Base-by-base conservation (phyloP, 108 stramenopile genomes). In the Mediolabrus comicus region DNA sequence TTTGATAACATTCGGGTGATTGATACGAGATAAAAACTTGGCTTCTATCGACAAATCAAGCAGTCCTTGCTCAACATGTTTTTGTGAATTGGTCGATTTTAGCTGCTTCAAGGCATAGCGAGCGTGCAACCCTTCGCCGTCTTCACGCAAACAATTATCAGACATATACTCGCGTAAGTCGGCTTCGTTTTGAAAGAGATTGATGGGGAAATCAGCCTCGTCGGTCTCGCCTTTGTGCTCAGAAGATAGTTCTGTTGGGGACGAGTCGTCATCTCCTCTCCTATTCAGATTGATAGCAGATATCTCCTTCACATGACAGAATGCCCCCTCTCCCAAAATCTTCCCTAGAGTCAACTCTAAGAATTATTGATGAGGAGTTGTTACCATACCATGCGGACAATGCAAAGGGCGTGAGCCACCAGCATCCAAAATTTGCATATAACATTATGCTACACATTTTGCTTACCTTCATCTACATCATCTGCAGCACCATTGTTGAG, bases 221-320 rank as follows among this genome's bases (percentile, higher is more conserved):
- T 78, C 77, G 17, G 41, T 59, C 1, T 59, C 73, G 30, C 29
- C 22, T 9, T 56, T 30, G 12, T 30, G 17, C 46, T 52, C 62
- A 49, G 46, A 49, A 7, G 46, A 8, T 49, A 22, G 6, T 22
- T 24, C 22, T 22, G 46, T n/a, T 22, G 16, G 41, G 17, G 22
- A 3, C 22, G 9, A 17, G 19, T 49, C 22, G 19, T 17, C 39
- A 12, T 26, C n/a, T 29, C 49, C 43, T 62, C 43, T 41, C 16
- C 84, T 76, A n/a, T 84, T 75, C 72, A 93, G 59, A 8, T 61
- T 68, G 10, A 93, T 79, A 29, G 59, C 36, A 17, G 22, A 29
- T 53, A 92, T 72, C 81, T 92, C 92, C 17, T 67, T 88, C 19
- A 92, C 92, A 32, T 88, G 79, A 53, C 88, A 88, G 69, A 90